A percentile compares a stretch with the other conserved stretches of the same genome.
Conservation (phyloP, 768 basidiomycete genomes). For the Sarcomyxa edulis region DNA sequence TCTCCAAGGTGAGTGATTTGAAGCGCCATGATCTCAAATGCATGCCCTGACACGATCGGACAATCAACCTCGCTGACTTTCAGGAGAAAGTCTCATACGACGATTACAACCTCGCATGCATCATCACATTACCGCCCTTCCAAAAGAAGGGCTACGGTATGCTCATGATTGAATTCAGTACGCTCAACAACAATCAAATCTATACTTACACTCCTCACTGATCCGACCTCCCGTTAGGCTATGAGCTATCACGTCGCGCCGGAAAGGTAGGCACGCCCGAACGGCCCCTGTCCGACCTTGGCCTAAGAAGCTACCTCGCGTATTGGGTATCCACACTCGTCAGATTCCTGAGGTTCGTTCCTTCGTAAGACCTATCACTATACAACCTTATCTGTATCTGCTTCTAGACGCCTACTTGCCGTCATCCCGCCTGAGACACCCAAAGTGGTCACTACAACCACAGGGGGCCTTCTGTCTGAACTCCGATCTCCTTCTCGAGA, state of each 20-base stretch:
- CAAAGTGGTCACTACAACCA: slow-evolving; percentile 36
- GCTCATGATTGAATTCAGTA: slow-evolving; percentile 98
- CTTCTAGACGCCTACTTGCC: slow-evolving; percentile 47
- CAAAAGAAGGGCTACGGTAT: slow-evolving; percentile 89
- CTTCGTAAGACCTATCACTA: background rate
- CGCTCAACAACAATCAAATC: no score
- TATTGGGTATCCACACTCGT: slow-evolving; percentile 83
- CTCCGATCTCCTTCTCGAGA: slow-evolving; percentile 29
- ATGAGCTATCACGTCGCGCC: slow-evolving; percentile 79
- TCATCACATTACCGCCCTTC: slow-evolving; percentile 91
- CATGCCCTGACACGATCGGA: no score
- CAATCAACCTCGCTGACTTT: background rate
- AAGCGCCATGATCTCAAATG: no score
- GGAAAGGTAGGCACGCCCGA: slow-evolving; percentile 90
- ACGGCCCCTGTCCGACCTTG: slow-evolving; percentile 90
- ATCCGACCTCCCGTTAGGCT: slow-evolving; percentile 55
- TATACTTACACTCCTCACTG: no score
- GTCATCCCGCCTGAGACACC: slow-evolving; percentile 51
- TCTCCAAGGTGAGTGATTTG: slow-evolving; percentile 49
- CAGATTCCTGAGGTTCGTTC: slow-evolving; percentile 70
- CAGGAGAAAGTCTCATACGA: slow-evolving; percentile 96
- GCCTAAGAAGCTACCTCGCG: slow-evolving; percentile 83
- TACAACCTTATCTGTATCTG: background rate
- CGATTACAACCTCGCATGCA: slow-evolving; percentile 96
- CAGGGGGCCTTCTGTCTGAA: slow-evolving; percentile 40